Base-by-base conservation (phyloP, 108 stramenopile species). In the Cyclotella baltica region DNA sequence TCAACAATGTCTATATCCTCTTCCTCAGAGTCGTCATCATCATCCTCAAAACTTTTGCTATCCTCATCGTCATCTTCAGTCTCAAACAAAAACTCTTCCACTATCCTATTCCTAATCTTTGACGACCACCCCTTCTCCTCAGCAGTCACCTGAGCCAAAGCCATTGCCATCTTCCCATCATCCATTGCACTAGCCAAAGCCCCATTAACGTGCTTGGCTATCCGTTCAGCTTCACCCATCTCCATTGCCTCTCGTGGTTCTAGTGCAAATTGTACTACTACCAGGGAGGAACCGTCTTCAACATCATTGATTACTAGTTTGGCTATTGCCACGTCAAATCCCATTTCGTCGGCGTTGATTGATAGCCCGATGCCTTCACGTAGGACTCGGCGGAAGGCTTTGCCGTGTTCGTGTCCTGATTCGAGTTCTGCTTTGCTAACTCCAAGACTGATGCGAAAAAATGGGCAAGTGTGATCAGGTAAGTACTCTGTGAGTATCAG, bases 21-120 rank as follows among this genome's bases (percentile, higher is more conserved):
- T 48, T 61, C 59, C 1, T 61, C 31, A 33, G 63, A 22, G 18
- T 64, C 63, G 23, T 43, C 63, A 23, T 64, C 63, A 3, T 64
- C 63, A 0, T n/a, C 38, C 29, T 29, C 27, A 31, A 72, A 70
- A 22, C 36, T 64, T 35, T 73, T 76, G n/a, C n/a, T n/a, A 33
- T 81, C 80, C 34, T 87, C 82, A 1, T 85, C 79, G 18, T 73
- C 85, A 40, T 92, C 91, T 67, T 93, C 90, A 43, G 87, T 88
- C 29, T 92, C 88, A 61, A 92, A 88, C 3, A 94, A 72, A 84
- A 90, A 94, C 67, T 94, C 93, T 58, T 94, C 91, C 3, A 89
- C 88, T 29, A 92, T 79, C 6, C 89, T 85, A 64, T 88, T 78
- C 18, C 93, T 79, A 33, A 89, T 52, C 11, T 86, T 86, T 16